These are phyloP conservation scores for Thermothielavioides terrestris DNA, from an alignment of 495 filamentous ascomycete genomes.

Conservation along the genomic window DNA sequence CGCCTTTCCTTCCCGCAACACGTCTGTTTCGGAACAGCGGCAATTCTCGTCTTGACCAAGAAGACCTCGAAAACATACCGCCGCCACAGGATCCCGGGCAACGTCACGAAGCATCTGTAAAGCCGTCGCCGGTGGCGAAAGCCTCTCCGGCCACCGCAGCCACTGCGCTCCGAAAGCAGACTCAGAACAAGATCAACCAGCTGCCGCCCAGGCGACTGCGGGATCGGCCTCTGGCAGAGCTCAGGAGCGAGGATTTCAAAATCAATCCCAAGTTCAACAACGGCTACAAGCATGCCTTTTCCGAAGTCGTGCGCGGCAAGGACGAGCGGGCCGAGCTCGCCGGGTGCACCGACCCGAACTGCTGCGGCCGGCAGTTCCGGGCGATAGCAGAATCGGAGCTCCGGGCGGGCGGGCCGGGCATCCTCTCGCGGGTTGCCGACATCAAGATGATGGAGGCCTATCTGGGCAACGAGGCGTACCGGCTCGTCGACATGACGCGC, in stretches of 20 bases:
- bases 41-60: neutral
- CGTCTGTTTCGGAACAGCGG: neutral
- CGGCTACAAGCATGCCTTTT: constrained; percentile 65
- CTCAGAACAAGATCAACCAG: neutral
- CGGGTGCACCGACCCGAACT: constrained; percentile 69
- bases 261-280: constrained; percentile 68
- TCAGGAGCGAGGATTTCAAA: constrained; percentile 66
- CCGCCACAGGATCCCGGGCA: neutral
- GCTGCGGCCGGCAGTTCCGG: constrained; percentile 69
- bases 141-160: neutral
- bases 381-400: constrained; percentile 48
- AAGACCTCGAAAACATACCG: neutral
- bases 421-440: constrained; percentile 35
- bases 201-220: constrained; percentile 39
- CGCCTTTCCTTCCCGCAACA: neutral
- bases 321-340: constrained; percentile 64
- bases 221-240: constrained; percentile 40
- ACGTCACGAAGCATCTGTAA: neutral
- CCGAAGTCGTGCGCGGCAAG: constrained; percentile 63
- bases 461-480: constrained; percentile 51
- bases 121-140: neutral
- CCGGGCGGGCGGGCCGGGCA: constrained; percentile 17
- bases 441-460: constrained; percentile 54
- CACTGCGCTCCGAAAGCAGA: neutral
- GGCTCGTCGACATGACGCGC: constrained; percentile 37